Percentiles rank a stretch among this genome's conserved stretches.
Conservation (phyloP, 2,329 filamentous ascomycete species). For the Botrytis hyacinthi region DNA sequence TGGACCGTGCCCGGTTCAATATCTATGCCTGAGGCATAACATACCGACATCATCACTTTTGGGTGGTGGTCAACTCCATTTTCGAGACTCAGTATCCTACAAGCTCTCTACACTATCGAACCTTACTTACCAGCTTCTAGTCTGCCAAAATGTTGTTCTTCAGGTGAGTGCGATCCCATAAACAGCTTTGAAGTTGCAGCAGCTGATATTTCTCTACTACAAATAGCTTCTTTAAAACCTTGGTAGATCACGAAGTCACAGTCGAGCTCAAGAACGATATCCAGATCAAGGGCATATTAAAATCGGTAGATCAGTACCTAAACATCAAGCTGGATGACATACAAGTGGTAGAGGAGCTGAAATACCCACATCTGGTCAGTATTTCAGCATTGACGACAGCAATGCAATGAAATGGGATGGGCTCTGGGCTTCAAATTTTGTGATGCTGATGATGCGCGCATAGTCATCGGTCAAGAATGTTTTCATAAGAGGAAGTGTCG, state of each 20-base stretch:
- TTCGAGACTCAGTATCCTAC: neutral
- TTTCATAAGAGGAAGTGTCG: conserved; percentile 72
- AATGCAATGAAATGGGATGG: neutral
- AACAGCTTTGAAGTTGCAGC: neutral
- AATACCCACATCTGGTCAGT: conserved; percentile 85
- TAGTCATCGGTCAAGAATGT: conserved; percentile 73
- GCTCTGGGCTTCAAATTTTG: neutral
- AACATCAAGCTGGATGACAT: conserved; percentile 99
- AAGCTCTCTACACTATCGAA: neutral
- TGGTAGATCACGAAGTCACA: conserved; percentile 95
- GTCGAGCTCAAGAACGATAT: conserved; percentile 99
- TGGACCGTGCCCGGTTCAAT: neutral
- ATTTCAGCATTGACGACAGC: neutral
- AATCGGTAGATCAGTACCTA: conserved; percentile 97
- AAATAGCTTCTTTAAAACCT: conserved; percentile 92
- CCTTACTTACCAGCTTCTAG: neutral
- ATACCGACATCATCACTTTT: conserved; percentile 10
- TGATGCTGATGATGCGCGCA: conserved; percentile 22
- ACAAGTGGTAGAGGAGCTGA: conserved; percentile 84
- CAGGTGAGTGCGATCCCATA: neutral
- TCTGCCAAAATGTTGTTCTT: conserved; percentile 14
- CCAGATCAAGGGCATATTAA: conserved; percentile 89
- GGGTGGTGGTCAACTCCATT: conserved; percentile 6
- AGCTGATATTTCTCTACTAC: neutral
- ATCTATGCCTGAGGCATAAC: neutral